These are phyloP conservation scores for Hypomyces rosellus DNA, from an alignment of 2,329 filamentous ascomycete species.

Conservation along the genomic window DNA sequence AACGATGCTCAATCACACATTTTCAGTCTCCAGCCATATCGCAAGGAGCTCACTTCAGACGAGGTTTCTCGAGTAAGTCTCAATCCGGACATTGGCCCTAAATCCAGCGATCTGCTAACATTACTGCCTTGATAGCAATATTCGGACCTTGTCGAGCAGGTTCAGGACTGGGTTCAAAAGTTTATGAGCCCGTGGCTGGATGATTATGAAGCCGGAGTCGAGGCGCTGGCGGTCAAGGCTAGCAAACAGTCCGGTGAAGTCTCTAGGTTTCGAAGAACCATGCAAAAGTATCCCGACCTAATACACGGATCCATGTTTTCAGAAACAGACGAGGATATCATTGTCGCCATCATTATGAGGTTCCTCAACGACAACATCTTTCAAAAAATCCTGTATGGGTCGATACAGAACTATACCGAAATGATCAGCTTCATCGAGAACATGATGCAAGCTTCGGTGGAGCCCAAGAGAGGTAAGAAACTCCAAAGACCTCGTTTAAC, in stretches of 20 bases:
- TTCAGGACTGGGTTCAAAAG: constrained; percentile 31
- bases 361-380: constrained; percentile 31
- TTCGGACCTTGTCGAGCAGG: constrained; percentile 26
- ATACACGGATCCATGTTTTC: constrained; percentile 26
- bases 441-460: constrained; percentile 27
- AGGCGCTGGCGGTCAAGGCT: constrained; percentile 15
- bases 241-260: constrained; percentile 21
- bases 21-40: constrained; percentile 35
- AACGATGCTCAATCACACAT: constrained; percentile 33
- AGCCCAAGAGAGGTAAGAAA: constrained; percentile 31
- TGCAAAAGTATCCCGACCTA: constrained; percentile 27
- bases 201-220: constrained; percentile 19
- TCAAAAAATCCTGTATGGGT: constrained; percentile 26
- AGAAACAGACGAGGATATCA: constrained; percentile 33
- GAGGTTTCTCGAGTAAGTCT: constrained; percentile 30
- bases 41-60: constrained; percentile 29
- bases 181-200: constrained; percentile 27
- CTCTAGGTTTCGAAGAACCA: constrained; percentile 19
- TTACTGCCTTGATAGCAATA: constrained; percentile 18
- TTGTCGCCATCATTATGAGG: constrained; percentile 29
- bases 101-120: constrained; percentile 12
- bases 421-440: constrained; percentile 28
- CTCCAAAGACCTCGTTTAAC: background rate
- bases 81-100: background rate
- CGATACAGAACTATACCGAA: constrained; percentile 17